Conservation (phyloP, 225 moss, liverwort and hornwort species). For the Pseudoscleropodium purum region DNA sequence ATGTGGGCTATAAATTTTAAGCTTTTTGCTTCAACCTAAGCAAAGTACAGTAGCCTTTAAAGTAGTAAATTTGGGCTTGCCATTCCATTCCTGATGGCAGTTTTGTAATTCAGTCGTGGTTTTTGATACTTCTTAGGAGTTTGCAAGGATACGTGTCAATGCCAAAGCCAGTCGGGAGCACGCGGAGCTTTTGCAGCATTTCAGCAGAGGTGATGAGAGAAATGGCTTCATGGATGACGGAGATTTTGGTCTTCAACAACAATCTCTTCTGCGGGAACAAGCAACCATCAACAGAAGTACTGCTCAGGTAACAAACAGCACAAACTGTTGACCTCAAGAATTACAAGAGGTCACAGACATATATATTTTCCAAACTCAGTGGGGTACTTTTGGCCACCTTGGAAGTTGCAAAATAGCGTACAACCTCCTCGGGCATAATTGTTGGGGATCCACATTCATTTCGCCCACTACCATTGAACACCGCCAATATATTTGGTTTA, state of each 20-base stretch:
- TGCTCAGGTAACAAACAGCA: slow-evolving; percentile 32
- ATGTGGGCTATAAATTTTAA: neutral
- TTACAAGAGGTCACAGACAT: neutral
- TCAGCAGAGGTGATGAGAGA: slow-evolving; percentile 54
- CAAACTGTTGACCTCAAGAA: neutral
- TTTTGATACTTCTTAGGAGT: slow-evolving; percentile 29
- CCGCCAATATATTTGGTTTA: neutral
- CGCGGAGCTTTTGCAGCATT: slow-evolving; percentile 64
- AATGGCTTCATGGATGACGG: slow-evolving; percentile 44
- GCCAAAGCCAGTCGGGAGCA: slow-evolving; percentile 74
- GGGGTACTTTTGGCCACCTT: neutral
- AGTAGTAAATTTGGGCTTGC: neutral
- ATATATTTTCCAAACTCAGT: neutral
- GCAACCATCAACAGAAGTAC: slow-evolving; percentile 51
- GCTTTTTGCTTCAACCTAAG: neutral
- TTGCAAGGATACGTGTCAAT: slow-evolving; percentile 64
- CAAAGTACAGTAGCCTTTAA: neutral
- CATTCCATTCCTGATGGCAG: neutral
- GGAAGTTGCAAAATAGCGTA: neutral
- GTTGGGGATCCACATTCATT: neutral
- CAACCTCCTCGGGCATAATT: neutral
- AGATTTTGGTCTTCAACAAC: slow-evolving; percentile 28
- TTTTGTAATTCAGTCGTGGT: neutral
- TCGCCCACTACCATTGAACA: neutral
- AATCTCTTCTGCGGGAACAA: slow-evolving; percentile 54